These are phyloP conservation scores for Pouteria glomerata DNA, from an alignment of 148 eudicot species.

Conservation along the genomic window DNA sequence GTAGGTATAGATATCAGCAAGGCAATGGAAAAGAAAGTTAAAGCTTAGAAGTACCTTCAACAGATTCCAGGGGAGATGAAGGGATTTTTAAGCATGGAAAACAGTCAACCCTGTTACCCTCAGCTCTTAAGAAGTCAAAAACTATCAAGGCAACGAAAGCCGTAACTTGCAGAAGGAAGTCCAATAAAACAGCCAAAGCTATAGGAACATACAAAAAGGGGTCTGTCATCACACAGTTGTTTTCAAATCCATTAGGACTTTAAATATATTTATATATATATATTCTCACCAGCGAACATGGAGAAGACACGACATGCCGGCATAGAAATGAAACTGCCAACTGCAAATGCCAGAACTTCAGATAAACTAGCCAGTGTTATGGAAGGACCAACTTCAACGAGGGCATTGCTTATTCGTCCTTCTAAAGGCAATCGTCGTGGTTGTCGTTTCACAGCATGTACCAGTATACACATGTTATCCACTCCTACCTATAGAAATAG, in stretches of 20 bases:
- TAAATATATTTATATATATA: no score
- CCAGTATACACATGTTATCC: slow-evolving; percentile 98
- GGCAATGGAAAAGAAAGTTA: slow-evolving; percentile 11
- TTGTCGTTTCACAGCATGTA: slow-evolving; percentile 92
- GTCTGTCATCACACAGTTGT: no score
- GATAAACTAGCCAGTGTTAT: slow-evolving; percentile 96
- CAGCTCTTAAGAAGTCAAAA: slow-evolving; percentile 86
- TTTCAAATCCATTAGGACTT: no score
- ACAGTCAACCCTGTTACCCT: slow-evolving; percentile 87
- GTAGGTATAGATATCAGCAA: no score
- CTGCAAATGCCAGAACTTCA: slow-evolving; percentile 97
- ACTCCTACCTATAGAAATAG: slow-evolving; percentile 84
- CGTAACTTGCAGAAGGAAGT: slow-evolving; percentile 96
- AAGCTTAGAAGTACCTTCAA: slow-evolving; percentile 44
- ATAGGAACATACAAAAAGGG: slow-evolving; percentile 22
- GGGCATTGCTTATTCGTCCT: slow-evolving; percentile 87
- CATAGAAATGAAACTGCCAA: slow-evolving; percentile 95
- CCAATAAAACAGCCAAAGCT: slow-evolving; percentile 94
- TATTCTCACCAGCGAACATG: slow-evolving; percentile 85
- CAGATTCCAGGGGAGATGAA: slow-evolving; percentile 37
- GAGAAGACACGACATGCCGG: slow-evolving; percentile 98
- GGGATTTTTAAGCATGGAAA: slow-evolving; percentile 76
- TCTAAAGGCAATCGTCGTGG: slow-evolving; percentile 73
- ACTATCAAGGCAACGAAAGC: slow-evolving; percentile 95
- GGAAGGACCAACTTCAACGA: slow-evolving; percentile 98